phyloP scores from a whole-genome alignment of 163 green algal species.

The Prototheca cutis region DNA sequence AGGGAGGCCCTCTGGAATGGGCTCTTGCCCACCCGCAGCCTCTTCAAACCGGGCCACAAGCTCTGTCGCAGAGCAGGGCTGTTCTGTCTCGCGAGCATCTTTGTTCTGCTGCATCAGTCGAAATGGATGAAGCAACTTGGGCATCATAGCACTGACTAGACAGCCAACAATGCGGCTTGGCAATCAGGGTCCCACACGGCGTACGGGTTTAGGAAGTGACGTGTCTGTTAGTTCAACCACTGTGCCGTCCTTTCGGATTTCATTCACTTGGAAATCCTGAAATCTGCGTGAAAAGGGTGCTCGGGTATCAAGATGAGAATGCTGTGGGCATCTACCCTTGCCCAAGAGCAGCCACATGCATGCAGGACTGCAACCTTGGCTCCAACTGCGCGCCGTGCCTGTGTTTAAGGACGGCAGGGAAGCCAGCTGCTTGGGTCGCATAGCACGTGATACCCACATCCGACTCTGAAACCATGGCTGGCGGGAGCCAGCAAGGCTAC shows the following conservation, averaged over 20 bases:
- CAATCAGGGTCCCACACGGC: too few relatives aligned
- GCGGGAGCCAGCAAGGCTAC: too few relatives aligned
- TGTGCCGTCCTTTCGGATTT: conserved; percentile 17
- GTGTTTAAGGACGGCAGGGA: conserved; percentile 21
- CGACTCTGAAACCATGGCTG: conserved; percentile 4
- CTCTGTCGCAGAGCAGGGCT: not conserved
- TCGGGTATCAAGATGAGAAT: not conserved
- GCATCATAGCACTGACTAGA: too few relatives aligned
- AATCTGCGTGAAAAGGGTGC: not conserved
- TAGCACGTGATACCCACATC: conserved; percentile 11
- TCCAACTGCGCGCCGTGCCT: conserved; percentile 10
- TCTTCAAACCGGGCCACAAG: not conserved
- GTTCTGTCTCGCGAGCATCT: not conserved
- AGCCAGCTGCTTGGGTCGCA: conserved; percentile 3
- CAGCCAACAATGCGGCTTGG: too few relatives aligned
- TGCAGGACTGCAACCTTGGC: not conserved
- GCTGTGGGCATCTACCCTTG: not conserved
- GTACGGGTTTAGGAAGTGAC: not conserved
- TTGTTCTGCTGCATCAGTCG: not conserved
- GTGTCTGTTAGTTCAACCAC: conserved; percentile 15
- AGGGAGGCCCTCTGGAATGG: not conserved
- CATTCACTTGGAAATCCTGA: conserved; percentile 37
- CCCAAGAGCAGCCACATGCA: not conserved
- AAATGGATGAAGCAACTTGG: too few relatives aligned
- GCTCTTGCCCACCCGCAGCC: not conserved